phyloP scores from a whole-genome alignment of 176 grass and related monocot genomes.

The Oryza longistaminata region DNA sequence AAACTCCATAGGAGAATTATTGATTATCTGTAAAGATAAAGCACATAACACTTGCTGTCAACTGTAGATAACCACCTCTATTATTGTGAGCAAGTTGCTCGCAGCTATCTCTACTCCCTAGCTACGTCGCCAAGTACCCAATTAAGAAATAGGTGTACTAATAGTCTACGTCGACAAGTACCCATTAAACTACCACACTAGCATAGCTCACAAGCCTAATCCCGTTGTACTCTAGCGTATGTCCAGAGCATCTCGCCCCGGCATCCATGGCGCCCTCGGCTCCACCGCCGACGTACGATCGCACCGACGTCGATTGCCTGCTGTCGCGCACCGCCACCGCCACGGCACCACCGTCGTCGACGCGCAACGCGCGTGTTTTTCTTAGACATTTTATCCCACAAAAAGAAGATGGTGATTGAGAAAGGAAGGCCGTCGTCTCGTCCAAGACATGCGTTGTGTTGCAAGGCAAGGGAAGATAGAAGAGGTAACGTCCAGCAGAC shows the following conservation, averaged over 20 bases:
- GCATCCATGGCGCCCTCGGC: constrained; percentile 32
- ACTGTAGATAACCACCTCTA: constrained; percentile 35
- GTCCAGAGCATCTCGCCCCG: constrained; percentile 41
- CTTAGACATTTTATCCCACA: neutral
- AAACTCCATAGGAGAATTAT: neutral
- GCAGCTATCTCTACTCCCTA: neutral
- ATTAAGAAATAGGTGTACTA: constrained; percentile 5
- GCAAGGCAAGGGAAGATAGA: too few species aligned
- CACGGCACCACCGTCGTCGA: neutral
- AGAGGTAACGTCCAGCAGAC: constrained; percentile 22
- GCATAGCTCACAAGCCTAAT: constrained; percentile 3
- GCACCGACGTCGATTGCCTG: constrained; percentile 19
- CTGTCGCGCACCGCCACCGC: neutral
- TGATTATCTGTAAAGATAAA: neutral
- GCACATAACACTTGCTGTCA: constrained; percentile 4
- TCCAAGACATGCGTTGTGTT: too few species aligned
- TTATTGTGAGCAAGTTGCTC: constrained; percentile 13
- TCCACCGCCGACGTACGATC: constrained; percentile 33
- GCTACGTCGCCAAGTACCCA: neutral
- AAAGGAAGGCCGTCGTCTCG: neutral
- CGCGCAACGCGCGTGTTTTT: neutral
- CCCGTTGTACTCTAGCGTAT: constrained; percentile 38
- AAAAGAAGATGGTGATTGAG: neutral
- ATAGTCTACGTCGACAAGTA: constrained; percentile 22
- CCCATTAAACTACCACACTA: constrained; percentile 11